Base-by-base conservation (phyloP, 2,329 filamentous ascomycete species). In the Phyllosticta citriasiana region DNA sequence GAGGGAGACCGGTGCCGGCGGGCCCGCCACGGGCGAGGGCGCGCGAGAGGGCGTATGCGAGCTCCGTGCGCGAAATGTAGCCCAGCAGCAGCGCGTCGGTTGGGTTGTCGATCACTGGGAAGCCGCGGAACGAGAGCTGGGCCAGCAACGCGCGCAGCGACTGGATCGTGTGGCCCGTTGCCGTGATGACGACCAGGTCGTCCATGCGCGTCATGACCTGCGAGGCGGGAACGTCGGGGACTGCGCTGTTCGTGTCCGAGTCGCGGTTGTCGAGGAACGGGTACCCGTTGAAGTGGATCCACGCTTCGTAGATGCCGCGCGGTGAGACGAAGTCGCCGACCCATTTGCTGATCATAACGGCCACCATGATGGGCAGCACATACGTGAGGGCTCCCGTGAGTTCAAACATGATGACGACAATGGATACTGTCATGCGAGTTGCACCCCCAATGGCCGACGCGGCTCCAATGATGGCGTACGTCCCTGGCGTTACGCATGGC, bases 391-490 rank as follows among this genome's bases (percentile, higher is more conserved):
- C 94, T 58, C 94, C 94, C 0, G 94, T 99, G 61, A 99, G 86
- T 78, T 99, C 94, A 70, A 99, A 99, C 88, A 97, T 97, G 77
- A 99, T 99, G 69, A 97, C 94, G 4, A 99, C 93, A 66, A 99
- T 97, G 12, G 92, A 97, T 10, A 97, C 91, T 0, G 94, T 99
- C 86, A 99, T 95, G 66, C 93, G 85, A 19, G 93, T 97, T 40
- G 95, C 91, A 55, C 94, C 94, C 5, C 89, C 90, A 1, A 99
- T 84, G n/a, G 93, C 91, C 3, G 94, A 92, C 0, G 94, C 93
- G 0, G 94, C 94, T 35, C 94, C 94, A 64, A 99, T 88, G 68
- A 99, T 96, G 64, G 94, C 94, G 71, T 99, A 99, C 1, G 93
- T 95, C 14, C 93, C 94, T 0, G 94, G 93, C 0, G 89, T 97